These are phyloP conservation scores for Naganishia friedmannii DNA, from an alignment of 768 basidiomycete species.

Conservation along the genomic window DNA sequence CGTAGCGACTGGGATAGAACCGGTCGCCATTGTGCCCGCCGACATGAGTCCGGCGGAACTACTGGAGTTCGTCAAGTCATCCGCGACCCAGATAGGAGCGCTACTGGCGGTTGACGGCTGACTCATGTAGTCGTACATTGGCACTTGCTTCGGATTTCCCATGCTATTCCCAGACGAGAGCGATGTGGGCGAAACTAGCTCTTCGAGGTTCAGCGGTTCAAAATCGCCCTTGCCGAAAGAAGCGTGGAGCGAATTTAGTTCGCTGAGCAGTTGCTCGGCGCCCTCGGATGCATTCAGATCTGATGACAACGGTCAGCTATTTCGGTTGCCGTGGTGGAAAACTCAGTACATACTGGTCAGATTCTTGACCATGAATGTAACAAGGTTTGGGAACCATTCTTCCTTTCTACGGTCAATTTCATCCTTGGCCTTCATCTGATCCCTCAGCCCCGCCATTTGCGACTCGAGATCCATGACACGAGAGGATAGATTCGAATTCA, in stretches of 20 bases:
- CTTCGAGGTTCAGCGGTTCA: constrained; percentile 1
- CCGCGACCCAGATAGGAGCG: constrained; percentile 1
- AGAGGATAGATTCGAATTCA: constrained; percentile 27
- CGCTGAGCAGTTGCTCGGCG: not conserved
- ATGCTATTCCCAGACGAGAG: not conserved
- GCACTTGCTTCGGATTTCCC: not conserved
- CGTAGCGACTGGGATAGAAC: not conserved
- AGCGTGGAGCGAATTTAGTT: constrained; percentile 5
- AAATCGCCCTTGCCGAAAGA: constrained; percentile 10
- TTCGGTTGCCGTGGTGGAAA: not conserved
- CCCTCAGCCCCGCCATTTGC: constrained; percentile 39
- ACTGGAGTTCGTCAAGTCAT: not conserved
- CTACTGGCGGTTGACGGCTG: not conserved
- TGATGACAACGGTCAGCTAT: constrained; percentile 10
- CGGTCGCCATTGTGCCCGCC: not conserved
- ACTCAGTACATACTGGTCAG: constrained; percentile 36
- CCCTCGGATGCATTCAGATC: constrained; percentile 25
- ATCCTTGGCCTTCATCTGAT: constrained; percentile 37
- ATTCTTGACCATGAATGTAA: constrained; percentile 42
- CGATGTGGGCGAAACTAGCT: not conserved
- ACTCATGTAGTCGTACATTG: constrained; percentile 10
- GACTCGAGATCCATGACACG: constrained; percentile 21
- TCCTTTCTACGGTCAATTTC: constrained; percentile 38
- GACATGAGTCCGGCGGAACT: not conserved
- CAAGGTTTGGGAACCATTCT: constrained; percentile 30